phyloP scores from a whole-genome alignment of 1,284 basidiomycete genomes.

The Chondrostereum purpureum region DNA sequence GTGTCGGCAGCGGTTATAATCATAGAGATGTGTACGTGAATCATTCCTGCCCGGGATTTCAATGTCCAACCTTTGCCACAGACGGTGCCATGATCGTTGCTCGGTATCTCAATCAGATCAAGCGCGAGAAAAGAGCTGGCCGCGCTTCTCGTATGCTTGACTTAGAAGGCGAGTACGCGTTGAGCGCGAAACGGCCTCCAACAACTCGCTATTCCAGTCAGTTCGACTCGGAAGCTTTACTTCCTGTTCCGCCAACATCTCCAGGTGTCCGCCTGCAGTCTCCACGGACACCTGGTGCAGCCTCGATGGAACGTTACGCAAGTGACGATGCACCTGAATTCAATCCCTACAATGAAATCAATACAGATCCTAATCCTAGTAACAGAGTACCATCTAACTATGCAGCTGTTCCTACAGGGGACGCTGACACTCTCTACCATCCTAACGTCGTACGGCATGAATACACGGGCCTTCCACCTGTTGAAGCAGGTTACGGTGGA shows the following conservation, averaged over 20 bases:
- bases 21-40: slow-evolving; percentile 45
- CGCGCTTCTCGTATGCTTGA: slow-evolving; percentile 26
- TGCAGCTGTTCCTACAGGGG: background rate
- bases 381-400: slow-evolving; percentile 1
- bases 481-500: slow-evolving; percentile 15
- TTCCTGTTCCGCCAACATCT: no score
- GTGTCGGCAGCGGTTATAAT: slow-evolving; percentile 38
- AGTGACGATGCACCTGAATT: background rate
- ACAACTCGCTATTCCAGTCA: background rate
- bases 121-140: slow-evolving; percentile 38
- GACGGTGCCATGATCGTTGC: slow-evolving; percentile 53
- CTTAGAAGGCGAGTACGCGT: slow-evolving; percentile 5
- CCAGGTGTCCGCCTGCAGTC: background rate
- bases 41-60: slow-evolving; percentile 3
- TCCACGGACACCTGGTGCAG: background rate
- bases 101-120: slow-evolving; percentile 52
- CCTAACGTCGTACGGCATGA: slow-evolving; percentile 1
- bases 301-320: background rate
- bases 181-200: slow-evolving; percentile 2
- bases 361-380: background rate
- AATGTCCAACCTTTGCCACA: slow-evolving; percentile 20
- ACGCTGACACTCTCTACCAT: slow-evolving; percentile 1
- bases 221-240: background rate
- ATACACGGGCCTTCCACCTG: slow-evolving; percentile 7
- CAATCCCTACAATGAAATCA: slow-evolving; percentile 1